Conservation (phyloP, 169 alveolate genomes). For the Eimeria necatrix region DNA sequence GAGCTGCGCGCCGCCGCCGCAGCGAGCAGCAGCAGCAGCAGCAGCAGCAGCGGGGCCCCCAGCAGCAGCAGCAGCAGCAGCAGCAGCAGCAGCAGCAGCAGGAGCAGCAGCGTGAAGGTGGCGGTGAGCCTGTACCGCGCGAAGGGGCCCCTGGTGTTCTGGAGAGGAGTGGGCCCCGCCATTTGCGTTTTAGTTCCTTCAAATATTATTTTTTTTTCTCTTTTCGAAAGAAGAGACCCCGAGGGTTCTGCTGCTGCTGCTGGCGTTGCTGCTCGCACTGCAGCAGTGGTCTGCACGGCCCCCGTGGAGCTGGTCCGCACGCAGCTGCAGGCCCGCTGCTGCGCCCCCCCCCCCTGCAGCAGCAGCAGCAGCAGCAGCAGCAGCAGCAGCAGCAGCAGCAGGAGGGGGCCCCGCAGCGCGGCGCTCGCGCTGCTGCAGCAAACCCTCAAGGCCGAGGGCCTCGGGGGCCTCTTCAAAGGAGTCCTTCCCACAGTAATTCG, state of each 20-base stretch:
- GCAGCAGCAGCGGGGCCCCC: background rate
- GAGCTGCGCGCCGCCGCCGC: background rate
- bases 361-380: constrained; percentile 25
- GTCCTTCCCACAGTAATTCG: constrained; percentile 79
- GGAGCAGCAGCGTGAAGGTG: background rate
- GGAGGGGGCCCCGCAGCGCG: background rate
- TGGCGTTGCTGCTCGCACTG: constrained; percentile 73
- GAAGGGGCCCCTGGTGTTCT: constrained; percentile 46
- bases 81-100: background rate
- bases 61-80: background rate
- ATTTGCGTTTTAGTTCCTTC: constrained; percentile 61
- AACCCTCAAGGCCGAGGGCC: background rate
- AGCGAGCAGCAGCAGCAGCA: background rate
- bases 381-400: constrained; percentile 30
- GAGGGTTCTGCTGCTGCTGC: constrained; percentile 79
- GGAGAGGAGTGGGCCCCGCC: constrained; percentile 80
- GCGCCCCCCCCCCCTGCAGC: background rate
- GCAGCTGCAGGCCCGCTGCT: constrained; percentile 75
- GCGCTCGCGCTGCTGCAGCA: constrained; percentile 14
- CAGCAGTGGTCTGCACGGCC: constrained; percentile 72
- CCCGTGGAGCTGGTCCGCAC: constrained; percentile 80
- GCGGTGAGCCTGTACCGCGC: constrained; percentile 23
- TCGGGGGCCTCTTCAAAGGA: constrained; percentile 68
- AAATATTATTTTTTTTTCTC: constrained; percentile 72
- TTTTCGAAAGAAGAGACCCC: constrained; percentile 68